Evolutionary conservation across 2,329 filamentous ascomycete species (phyloP).

Genomic region (Apiospora malaysiana): DNA sequence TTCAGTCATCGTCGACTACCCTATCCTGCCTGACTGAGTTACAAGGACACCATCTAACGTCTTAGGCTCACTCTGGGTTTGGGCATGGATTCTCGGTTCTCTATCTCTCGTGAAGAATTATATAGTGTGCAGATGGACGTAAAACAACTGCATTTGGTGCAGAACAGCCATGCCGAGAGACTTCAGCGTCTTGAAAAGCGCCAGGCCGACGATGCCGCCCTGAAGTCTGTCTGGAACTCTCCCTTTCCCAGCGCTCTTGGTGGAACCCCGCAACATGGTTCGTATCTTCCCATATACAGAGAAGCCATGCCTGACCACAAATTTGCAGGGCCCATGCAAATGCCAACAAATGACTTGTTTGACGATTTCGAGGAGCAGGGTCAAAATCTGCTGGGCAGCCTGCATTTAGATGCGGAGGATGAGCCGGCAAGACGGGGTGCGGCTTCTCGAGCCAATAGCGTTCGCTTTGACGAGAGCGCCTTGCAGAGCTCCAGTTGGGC

Average conservation of each 20-base stretch:
- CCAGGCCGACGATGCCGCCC: slow-evolving; percentile 69
- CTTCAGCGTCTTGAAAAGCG: slow-evolving; percentile 68
- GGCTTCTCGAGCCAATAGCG: slow-evolving; percentile 92
- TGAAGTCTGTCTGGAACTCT: slow-evolving; percentile 92
- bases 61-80: slow-evolving; percentile 23
- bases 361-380: slow-evolving; percentile 89
- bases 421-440: slow-evolving; percentile 84
- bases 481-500: slow-evolving; percentile 87
- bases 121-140: slow-evolving; percentile 74
- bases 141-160: slow-evolving; percentile 69
- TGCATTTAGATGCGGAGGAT: slow-evolving; percentile 87
- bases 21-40: background rate
- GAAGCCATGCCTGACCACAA: slow-evolving; percentile 30
- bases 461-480: slow-evolving; percentile 95
- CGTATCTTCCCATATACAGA: slow-evolving; percentile 38
- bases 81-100: slow-evolving; percentile 70
- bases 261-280: slow-evolving; percentile 87
- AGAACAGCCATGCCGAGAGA: slow-evolving; percentile 67
- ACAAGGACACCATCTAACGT: background rate
- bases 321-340: slow-evolving; percentile 73
- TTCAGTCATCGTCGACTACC: background rate
- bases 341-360: slow-evolving; percentile 83
- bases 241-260: slow-evolving; percentile 87
- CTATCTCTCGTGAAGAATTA: slow-evolving; percentile 66
- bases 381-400: slow-evolving; percentile 77